Conservation (phyloP, 768 basidiomycete species). For the Trametes cingulata region DNA sequence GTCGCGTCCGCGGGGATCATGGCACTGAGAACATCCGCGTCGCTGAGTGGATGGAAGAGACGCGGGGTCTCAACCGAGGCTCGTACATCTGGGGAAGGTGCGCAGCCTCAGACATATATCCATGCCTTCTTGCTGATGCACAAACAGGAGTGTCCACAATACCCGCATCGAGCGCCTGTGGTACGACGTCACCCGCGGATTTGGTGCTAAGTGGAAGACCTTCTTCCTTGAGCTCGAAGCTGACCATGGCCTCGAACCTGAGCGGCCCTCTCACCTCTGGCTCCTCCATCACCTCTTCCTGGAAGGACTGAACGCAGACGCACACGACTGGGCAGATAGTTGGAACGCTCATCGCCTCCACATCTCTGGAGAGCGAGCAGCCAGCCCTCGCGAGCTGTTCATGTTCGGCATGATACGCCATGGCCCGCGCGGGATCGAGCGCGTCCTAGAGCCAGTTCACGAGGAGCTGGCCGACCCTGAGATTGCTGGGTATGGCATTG, state of each 20-base stretch:
- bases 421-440: constrained; percentile 32
- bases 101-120: too few relatives aligned
- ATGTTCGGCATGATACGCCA: constrained; percentile 35
- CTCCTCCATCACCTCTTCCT: constrained; percentile 28
- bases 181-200: constrained; percentile 32
- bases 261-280: constrained; percentile 27
- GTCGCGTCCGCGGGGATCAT: constrained; percentile 39
- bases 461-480: neutral
- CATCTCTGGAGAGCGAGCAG: constrained; percentile 18
- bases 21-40: constrained; percentile 40
- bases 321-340: neutral
- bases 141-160: constrained; percentile 17
- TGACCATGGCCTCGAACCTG: constrained; percentile 24
- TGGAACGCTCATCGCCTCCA: constrained; percentile 28
- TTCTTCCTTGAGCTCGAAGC: constrained; percentile 30
- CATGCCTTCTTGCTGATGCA: too few relatives aligned
- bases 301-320: constrained; percentile 15
- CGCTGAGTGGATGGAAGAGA: constrained; percentile 38
- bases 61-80: constrained; percentile 31
- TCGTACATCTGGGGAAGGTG: constrained; percentile 33
- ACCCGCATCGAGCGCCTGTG: constrained; percentile 31
- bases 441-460: too few relatives aligned
- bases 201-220: constrained; percentile 28
- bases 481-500: constrained; percentile 22
- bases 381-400: constrained; percentile 32